Evolutionary conservation across 106 monocot species (phyloP).

Genomic region (Acorus gramineus): DNA sequence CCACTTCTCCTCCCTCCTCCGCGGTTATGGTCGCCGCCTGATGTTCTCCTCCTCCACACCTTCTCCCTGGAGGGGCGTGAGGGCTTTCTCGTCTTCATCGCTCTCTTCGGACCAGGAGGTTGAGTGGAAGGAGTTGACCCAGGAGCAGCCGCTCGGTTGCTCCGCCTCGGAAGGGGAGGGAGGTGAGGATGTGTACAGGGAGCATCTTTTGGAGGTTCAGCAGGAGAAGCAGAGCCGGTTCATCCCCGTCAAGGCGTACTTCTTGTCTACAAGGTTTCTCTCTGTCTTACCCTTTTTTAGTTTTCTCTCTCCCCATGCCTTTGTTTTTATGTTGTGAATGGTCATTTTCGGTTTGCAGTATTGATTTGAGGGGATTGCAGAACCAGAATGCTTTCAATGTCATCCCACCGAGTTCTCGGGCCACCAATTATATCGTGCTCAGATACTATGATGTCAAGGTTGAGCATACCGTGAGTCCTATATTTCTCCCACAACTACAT

Average conservation of each 20-base stretch:
- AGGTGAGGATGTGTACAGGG: constrained; percentile 47
- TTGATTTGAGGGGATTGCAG: constrained; percentile 87
- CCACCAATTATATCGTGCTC: constrained; percentile 89
- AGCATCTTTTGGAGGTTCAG: constrained; percentile 65
- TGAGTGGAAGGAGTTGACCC: constrained; percentile 26
- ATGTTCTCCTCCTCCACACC: background rate
- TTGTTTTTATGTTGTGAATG: background rate
- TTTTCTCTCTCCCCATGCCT: background rate
- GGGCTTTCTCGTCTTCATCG: constrained; percentile 14
- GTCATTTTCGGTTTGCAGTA: constrained; percentile 28
- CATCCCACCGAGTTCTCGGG: constrained; percentile 77
- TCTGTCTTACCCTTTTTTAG: background rate
- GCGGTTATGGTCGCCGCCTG: background rate
- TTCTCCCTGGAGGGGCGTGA: background rate
- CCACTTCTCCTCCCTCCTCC: background rate
- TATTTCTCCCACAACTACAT: background rate
- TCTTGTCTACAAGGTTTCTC: constrained; percentile 64
- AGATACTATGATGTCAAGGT: constrained; percentile 67
- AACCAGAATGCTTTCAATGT: constrained; percentile 89
- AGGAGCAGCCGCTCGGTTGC: constrained; percentile 3
- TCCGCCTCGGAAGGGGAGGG: constrained; percentile 38
- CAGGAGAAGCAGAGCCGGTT: constrained; percentile 85
- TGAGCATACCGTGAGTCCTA: constrained; percentile 18
- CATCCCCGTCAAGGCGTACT: constrained; percentile 87
- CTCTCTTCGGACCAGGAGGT: constrained; percentile 24